Percentiles rank a stretch among this genome's conserved stretches.
phyloP scores from a whole-genome alignment of 345 rosid genomes.

The Triadica sebifera region DNA sequence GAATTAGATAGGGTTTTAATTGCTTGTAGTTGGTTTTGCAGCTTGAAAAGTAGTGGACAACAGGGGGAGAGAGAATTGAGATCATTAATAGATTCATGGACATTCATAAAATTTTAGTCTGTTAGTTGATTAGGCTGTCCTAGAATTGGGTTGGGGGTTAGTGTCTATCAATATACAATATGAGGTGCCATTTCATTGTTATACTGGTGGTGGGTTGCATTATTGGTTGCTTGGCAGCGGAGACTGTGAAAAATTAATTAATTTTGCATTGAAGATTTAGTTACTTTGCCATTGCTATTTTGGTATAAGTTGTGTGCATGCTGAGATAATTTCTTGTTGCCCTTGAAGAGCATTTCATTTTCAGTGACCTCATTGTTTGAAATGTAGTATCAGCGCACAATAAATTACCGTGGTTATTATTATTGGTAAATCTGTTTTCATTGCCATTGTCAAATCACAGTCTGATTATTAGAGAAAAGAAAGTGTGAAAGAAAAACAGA shows the following conservation, averaged over 20 bases:
- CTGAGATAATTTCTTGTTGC: too few relatives aligned
- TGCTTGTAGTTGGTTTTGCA: slow-evolving; percentile 18
- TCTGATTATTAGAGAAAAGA: too few relatives aligned
- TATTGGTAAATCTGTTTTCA: too few relatives aligned
- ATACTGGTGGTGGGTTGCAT: not conserved
- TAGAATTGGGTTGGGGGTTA: not conserved
- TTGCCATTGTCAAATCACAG: too few relatives aligned
- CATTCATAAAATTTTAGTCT: not conserved
- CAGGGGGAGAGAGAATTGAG: not conserved
- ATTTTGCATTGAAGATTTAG: not conserved
- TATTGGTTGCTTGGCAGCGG: not conserved
- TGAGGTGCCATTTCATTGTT: not conserved
- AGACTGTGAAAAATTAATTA: not conserved
- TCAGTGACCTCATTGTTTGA: too few relatives aligned
- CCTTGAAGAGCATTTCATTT: too few relatives aligned
- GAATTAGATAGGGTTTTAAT: not conserved
- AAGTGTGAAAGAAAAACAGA: too few relatives aligned
- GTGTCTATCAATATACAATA: not conserved
- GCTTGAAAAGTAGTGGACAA: slow-evolving; percentile 7
- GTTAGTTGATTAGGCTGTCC: not conserved
- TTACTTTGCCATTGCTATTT: not conserved
- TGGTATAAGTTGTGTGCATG: not conserved
- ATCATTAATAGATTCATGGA: not conserved
- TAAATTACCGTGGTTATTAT: too few relatives aligned
- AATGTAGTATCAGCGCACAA: too few relatives aligned